Base-by-base conservation (phyloP, 345 rosid genomes). In the Geranium brycei region DNA sequence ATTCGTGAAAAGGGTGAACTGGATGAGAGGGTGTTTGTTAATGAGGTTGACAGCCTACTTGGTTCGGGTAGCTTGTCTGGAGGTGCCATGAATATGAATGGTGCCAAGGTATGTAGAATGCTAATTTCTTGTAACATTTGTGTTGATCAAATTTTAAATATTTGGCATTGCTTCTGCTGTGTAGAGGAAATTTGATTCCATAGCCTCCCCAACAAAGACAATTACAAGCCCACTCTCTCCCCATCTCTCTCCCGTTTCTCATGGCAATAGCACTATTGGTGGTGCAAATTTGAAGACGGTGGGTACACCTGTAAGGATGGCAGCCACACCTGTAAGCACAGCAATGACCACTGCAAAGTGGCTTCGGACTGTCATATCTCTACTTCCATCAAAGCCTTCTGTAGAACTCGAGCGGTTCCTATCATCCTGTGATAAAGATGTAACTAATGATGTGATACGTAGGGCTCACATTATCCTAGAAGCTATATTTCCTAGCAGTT, bases 311-410 rank as follows among this genome's bases (percentile, higher is more conserved):
- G 89, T 88, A 58, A 86, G 79, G 84, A 71, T 86, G 72, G 81
- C 85, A 62, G 79, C 91, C 66, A 93, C 99, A 64, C 97, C 99
- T 17, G 89, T 93, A 58, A 86, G 85, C 76, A 80, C 91, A 28
- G 97, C 97, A 62, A 86, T 93, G 97, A 86, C 95, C 65, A 93
- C 99, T 66, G 96, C 99, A 31, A 90, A 90, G 76, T 93, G 99
- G 99, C 97, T 93, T 41, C 84, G 96, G 41, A 81, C 83, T 30
- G 77, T 85, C 64, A 79, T 93, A 70, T 88, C 91, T 67, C 87
- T 96, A 62, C 89, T 90, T 60, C 80, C 87, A 67, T 74, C 96
- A 31, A 84, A 82, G 70, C 97, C 97, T 23, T 85, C 97, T 15
- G 76, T 76, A 17, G 93, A 81, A 72, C 70, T 93, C 74, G 85